These are phyloP conservation scores for Aspergillus texensis DNA, from an alignment of 2,329 filamentous ascomycete species.

Conservation along the genomic window DNA sequence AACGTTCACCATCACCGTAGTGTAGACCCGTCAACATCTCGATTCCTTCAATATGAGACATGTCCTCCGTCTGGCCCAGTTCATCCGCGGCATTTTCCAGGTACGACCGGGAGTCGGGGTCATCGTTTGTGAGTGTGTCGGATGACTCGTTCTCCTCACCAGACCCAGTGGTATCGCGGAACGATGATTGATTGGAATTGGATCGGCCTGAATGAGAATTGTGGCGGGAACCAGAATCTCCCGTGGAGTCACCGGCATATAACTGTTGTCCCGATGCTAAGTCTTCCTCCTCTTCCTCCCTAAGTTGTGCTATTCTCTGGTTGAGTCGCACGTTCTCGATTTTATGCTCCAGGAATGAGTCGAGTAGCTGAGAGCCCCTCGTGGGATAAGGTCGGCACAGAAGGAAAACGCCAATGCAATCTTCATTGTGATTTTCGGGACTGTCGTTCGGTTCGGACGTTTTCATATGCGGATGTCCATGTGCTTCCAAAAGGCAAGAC, in stretches of 20 bases:
- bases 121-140: constrained; percentile 36
- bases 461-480: constrained; percentile 87
- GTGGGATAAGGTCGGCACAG: constrained; percentile 89
- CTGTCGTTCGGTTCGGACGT: constrained; percentile 48
- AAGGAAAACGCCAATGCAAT: constrained; percentile 90
- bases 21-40: constrained; percentile 89
- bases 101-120: constrained; percentile 52
- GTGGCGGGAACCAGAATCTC: background rate
- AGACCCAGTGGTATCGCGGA: constrained; percentile 52
- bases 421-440: constrained; percentile 66
- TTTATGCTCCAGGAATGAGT: constrained; percentile 95
- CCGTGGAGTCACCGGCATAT: constrained; percentile 52
- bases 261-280: constrained; percentile 66
- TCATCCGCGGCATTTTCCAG: constrained; percentile 81
- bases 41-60: constrained; percentile 80
- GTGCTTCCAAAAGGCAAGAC: constrained; percentile 84
- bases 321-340: constrained; percentile 89
- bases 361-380: constrained; percentile 79
- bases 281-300: constrained; percentile 82
- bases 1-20: constrained; percentile 86
- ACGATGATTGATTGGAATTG: background rate
- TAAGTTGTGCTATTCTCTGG: constrained; percentile 81
- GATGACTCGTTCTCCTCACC: constrained; percentile 42
- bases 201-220: constrained; percentile 1
- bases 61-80: constrained; percentile 78